phyloP scores from a whole-genome alignment of 345 rosid species.

The Euclidium syriacum region DNA sequence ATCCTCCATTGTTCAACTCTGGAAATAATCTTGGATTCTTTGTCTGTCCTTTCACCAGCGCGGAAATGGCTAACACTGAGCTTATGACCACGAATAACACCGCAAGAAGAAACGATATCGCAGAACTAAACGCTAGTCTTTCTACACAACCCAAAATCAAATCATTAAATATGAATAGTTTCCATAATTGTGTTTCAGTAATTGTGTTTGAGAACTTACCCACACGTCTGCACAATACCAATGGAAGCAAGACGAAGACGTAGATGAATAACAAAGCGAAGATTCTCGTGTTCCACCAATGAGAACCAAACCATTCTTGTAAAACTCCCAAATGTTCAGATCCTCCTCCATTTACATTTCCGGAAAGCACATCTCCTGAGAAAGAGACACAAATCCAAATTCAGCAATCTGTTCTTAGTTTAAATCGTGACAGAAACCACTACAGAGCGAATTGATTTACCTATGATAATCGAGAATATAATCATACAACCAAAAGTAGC shows the following conservation, averaged over 20 bases:
- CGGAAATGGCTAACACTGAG: slow-evolving; percentile 54
- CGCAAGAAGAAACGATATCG: slow-evolving; percentile 41
- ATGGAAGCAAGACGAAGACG: slow-evolving; percentile 61
- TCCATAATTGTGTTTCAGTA: neutral
- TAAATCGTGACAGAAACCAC: neutral
- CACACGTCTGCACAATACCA: slow-evolving; percentile 57
- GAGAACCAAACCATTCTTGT: slow-evolving; percentile 82
- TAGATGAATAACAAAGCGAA: slow-evolving; percentile 49
- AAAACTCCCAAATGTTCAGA: slow-evolving; percentile 66
- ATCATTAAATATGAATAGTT: neutral
- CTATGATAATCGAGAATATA: slow-evolving; percentile 64
- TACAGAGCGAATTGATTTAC: slow-evolving; percentile 26
- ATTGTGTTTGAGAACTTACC: too few species aligned
- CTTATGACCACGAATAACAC: slow-evolving; percentile 67
- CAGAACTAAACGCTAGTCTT: slow-evolving; percentile 24
- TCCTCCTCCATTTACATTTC: slow-evolving; percentile 52
- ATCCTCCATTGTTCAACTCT: slow-evolving; percentile 36
- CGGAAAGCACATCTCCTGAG: slow-evolving; percentile 81
- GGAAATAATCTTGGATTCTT: slow-evolving; percentile 64
- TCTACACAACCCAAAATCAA: slow-evolving; percentile 6
- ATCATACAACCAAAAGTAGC: slow-evolving; percentile 79
- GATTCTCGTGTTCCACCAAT: slow-evolving; percentile 80
- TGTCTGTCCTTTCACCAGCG: slow-evolving; percentile 54
- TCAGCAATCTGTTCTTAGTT: neutral
- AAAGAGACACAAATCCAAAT: neutral